These are phyloP conservation scores for Saccharomyces hybrid DNA, from an alignment of 1,139 yeast species.

Conservation along the genomic window DNA sequence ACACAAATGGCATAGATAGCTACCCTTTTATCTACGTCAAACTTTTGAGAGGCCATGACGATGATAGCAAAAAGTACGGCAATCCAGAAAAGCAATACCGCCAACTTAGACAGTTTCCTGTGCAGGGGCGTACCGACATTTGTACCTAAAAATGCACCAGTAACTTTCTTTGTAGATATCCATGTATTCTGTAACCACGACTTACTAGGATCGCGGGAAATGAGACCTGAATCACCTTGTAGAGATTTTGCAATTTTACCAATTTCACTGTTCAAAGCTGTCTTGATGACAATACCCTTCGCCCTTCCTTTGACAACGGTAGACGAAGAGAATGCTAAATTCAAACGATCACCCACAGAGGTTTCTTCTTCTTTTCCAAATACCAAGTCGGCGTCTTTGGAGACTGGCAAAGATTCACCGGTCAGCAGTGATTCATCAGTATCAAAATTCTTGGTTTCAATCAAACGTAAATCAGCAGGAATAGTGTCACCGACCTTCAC, in stretches of 20 bases:
- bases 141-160: slow-evolving; percentile 67
- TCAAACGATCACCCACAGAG: slow-evolving; percentile 60
- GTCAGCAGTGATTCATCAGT: slow-evolving; percentile 92
- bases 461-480: slow-evolving; percentile 86
- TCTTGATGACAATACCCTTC: slow-evolving; percentile 81
- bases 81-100: slow-evolving; percentile 75
- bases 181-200: slow-evolving; percentile 30
- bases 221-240: slow-evolving; percentile 83
- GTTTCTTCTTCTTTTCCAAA: slow-evolving; percentile 32
- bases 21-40: slow-evolving; percentile 90
- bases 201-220: slow-evolving; percentile 41
- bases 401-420: slow-evolving; percentile 87
- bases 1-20: slow-evolving; percentile 89
- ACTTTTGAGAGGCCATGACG: slow-evolving; percentile 80
- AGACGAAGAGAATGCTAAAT: slow-evolving; percentile 93
- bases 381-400: slow-evolving; percentile 44
- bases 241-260: slow-evolving; percentile 90
- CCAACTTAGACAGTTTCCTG: slow-evolving; percentile 87
- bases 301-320: slow-evolving; percentile 94
- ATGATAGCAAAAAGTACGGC: slow-evolving; percentile 83
- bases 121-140: slow-evolving; percentile 87
- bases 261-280: slow-evolving; percentile 82
- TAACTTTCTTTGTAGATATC: slow-evolving; percentile 41
- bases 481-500: slow-evolving; percentile 88
- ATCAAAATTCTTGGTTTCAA: slow-evolving; percentile 66